Evolutionary conservation across 2,329 filamentous ascomycete species (phyloP), one percentile per base, ranked within the genome.

Genomic region (Botrytis pseudocinerea): DNA sequence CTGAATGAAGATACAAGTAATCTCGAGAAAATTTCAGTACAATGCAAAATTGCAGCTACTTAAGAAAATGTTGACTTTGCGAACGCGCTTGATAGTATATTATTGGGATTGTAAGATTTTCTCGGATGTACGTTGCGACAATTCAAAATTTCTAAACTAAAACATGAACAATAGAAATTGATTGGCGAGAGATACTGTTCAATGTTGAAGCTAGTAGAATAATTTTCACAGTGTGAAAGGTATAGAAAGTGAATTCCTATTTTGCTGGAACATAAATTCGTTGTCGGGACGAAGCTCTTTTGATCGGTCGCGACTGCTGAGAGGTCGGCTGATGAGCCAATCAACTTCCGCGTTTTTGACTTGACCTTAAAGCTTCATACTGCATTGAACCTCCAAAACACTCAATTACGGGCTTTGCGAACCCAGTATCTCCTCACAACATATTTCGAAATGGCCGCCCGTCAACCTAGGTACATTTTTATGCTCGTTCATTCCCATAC

Each of bases 391-490:
- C 35, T 73, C 73, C 71, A 63, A 77, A 77, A 65, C 77, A 76
- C 78, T 71, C 82, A 82, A 81, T 85, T 85, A 73, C 77, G 72
- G 75, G 74, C 72, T 40, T 74, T 73, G 79, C 76, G 70, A 75
- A 73, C 77, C 74, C 73, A 71, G 38, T n/a, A 51, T 54, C 40
- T 70, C 65, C 71, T 61, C 44, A 70, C 38, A 73, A 76, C 65
- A 74, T 74, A 69, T 72, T 54, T 73, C 75, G 79, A 77, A 62
- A 81, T 81, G 80, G 72, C 80, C 28, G 77, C 73, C 73, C 78
- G 80, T 76, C 72, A 75, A 66, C 69, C 80, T 46, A 78, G 76
- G 80, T 81, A 73, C 60, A 61, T 46, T 61, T 25, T 28, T 14
- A 70, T 54, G 6, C 22, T 14, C 2, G 4, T 28, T 25, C 2